These are phyloP conservation scores for Xylariaceae sp. DNA, from an alignment of 2,329 filamentous ascomycete genomes.

Conservation along the genomic window DNA sequence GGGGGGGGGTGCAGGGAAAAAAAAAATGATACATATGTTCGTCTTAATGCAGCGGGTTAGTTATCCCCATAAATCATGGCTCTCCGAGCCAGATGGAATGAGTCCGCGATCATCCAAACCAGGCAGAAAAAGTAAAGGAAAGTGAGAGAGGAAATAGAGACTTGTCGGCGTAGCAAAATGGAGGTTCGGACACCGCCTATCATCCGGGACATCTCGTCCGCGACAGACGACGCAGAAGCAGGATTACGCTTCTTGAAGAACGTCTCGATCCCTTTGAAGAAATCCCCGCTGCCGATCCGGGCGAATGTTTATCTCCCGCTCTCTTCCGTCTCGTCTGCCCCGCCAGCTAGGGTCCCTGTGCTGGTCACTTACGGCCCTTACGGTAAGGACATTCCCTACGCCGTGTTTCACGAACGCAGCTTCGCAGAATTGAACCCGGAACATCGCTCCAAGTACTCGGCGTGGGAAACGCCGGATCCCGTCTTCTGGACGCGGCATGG, in stretches of 20 bases:
- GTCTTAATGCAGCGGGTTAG: not conserved
- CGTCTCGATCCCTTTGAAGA: slow-evolving; percentile 31
- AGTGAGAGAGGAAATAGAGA: not conserved
- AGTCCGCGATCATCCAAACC: too few species aligned
- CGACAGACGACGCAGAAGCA: slow-evolving; percentile 15
- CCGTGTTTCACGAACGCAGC: slow-evolving; percentile 36
- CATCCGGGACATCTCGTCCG: slow-evolving; percentile 19
- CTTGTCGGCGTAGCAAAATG: slow-evolving; percentile 3
- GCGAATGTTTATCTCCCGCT: slow-evolving; percentile 38
- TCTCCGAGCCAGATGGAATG: too few species aligned
- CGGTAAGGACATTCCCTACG: slow-evolving; percentile 66
- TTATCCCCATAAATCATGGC: not conserved
- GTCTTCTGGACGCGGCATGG: slow-evolving; percentile 50
- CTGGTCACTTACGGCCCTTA: slow-evolving; percentile 69
- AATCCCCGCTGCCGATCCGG: slow-evolving; percentile 30
- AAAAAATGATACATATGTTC: not conserved
- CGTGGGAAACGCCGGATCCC: slow-evolving; percentile 56
- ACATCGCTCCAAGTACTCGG: slow-evolving; percentile 48
- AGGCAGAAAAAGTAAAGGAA: not conserved
- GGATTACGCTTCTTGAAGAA: slow-evolving; percentile 27
- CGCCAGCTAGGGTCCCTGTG: slow-evolving; percentile 45
- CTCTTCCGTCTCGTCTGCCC: slow-evolving; percentile 16
- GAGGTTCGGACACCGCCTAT: slow-evolving; percentile 19
- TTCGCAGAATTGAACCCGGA: slow-evolving; percentile 48
- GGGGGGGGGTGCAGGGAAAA: too few species aligned